Evolutionary conservation across 2,329 filamentous ascomycete genomes (phyloP).

Genomic region (Aspergillus sp.): DNA sequence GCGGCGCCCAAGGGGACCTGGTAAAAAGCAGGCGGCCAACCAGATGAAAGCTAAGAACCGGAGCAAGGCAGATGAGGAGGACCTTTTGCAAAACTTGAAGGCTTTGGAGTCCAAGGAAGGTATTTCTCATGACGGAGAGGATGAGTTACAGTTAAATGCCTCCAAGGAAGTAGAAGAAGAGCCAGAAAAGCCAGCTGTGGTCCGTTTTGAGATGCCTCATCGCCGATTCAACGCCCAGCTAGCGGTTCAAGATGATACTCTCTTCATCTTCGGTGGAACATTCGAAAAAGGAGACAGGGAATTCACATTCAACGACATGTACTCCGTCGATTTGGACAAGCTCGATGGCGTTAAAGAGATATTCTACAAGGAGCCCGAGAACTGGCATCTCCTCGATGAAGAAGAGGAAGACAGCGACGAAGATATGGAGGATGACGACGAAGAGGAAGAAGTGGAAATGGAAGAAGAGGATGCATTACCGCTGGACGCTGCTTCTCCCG

Average conservation of each 20-base stretch:
- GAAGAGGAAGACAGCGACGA: conserved; percentile 52
- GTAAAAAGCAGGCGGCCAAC: conserved; percentile 49
- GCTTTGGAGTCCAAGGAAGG: conserved; percentile 69
- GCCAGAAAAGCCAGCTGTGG: conserved; percentile 51
- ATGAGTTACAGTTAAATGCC: conserved; percentile 31
- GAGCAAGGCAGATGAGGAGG: conserved; percentile 83
- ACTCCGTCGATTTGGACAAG: conserved; percentile 87
- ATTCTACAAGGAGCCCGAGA: conserved; percentile 74
- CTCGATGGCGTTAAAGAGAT: conserved; percentile 89
- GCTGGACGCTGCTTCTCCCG: conserved; percentile 28
- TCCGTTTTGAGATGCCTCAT: conserved; percentile 78
- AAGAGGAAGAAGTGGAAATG: conserved; percentile 36
- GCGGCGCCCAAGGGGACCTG: conserved; percentile 61
- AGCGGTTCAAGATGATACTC: conserved; percentile 80
- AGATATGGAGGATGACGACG: conserved; percentile 38
- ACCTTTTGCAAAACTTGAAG: conserved; percentile 76
- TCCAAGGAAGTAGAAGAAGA: conserved; percentile 49
- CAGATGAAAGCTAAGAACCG: conserved; percentile 53
- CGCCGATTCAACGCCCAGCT: conserved; percentile 84
- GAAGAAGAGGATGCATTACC: conserved; percentile 42
- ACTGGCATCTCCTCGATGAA: conserved; percentile 64
- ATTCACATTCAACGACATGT: conserved; percentile 92
- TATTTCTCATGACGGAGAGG: conserved; percentile 44
- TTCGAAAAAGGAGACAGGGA: conserved; percentile 93
- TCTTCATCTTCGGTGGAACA: conserved; percentile 92